phyloP scores from a whole-genome alignment of 306 rosid genomes.

The Mimosa bimucronata region DNA sequence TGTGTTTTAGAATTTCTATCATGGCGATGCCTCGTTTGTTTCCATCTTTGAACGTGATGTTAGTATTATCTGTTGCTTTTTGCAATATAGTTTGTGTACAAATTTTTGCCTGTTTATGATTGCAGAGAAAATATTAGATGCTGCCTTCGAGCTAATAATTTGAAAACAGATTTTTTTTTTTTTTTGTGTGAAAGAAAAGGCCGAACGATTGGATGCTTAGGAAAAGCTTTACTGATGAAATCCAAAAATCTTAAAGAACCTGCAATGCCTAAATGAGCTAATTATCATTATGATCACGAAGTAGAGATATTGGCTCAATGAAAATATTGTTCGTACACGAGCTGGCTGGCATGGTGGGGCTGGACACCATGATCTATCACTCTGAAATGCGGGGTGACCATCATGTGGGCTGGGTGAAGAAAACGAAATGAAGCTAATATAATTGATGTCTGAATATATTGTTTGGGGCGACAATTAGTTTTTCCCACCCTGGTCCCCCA shows the following conservation, averaged over 20 bases:
- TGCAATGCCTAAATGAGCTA: no score
- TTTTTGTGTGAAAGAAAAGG: no score
- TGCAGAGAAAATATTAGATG: slow-evolving; percentile 18
- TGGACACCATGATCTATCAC: slow-evolving; percentile 33
- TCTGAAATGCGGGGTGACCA: slow-evolving; percentile 32
- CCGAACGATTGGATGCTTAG: background rate
- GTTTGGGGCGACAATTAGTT: slow-evolving; percentile 32
- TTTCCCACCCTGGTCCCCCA: slow-evolving; percentile 39
- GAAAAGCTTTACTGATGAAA: background rate
- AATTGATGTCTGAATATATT: slow-evolving; percentile 35
- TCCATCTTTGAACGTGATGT: slow-evolving; percentile 26
- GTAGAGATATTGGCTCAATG: background rate
- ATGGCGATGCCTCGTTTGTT: slow-evolving; percentile 28
- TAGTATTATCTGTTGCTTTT: slow-evolving; percentile 33
- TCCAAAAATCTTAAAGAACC: background rate
- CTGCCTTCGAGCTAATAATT: slow-evolving; percentile 27
- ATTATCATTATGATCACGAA: background rate
- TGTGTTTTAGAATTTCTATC: slow-evolving; percentile 31
- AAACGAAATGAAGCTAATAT: slow-evolving; percentile 39
- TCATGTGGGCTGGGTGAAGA: slow-evolving; percentile 35
- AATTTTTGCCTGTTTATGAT: background rate
- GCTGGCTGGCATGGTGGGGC: slow-evolving; percentile 30
- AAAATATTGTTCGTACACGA: background rate
- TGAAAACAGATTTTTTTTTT: background rate
- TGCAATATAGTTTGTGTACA: slow-evolving; percentile 13